phyloP scores from a whole-genome alignment of 208 protist genomes.

The Angomonas deanei region DNA sequence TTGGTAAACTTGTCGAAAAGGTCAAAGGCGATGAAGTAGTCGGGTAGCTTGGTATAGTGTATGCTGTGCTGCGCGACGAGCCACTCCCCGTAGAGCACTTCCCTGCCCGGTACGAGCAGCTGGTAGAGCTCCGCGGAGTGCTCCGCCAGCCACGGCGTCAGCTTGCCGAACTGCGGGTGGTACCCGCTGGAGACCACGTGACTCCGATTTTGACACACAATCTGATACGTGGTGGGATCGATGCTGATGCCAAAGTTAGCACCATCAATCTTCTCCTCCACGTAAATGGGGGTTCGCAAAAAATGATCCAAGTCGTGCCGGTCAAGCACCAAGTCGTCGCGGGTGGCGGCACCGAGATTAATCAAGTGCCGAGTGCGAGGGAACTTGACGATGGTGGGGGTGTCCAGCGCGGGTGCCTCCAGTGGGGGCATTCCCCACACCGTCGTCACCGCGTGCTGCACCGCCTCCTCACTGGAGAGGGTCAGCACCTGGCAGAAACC shows the following conservation, averaged over 20 bases:
- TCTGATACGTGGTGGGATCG: conserved; percentile 6
- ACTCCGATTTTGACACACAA: conserved; percentile 25
- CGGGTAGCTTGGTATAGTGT: conserved; percentile 23
- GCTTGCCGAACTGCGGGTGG: conserved; percentile 15
- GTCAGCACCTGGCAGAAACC: conserved; percentile 8
- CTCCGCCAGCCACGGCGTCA: conserved; percentile 19
- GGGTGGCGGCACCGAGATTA: conserved; percentile 18
- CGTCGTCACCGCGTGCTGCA: conserved; percentile 6
- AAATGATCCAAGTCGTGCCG: conserved; percentile 7
- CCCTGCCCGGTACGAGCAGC: conserved; percentile 13
- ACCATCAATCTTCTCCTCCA: conserved; percentile 48
- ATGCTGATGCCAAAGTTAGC: conserved; percentile 33
- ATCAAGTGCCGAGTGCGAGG: conserved; percentile 25
- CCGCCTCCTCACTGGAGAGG: conserved; percentile 10
- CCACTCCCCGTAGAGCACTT: conserved; percentile 40
- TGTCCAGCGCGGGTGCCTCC: conserved; percentile 9
- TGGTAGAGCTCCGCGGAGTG: conserved; percentile 21
- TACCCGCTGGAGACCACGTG: conserved; percentile 22
- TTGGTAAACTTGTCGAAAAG: conserved; percentile 19
- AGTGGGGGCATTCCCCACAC: conserved; percentile 11
- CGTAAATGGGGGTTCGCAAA: conserved; percentile 10
- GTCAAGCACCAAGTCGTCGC: conserved; percentile 18
- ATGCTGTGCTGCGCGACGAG: conserved; percentile 29
- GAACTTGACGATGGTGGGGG: conserved; percentile 18
- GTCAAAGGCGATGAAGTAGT: conserved; percentile 39